Base-by-base conservation (phyloP, 148 eudicot species). In the Selenicereus undatus region DNA sequence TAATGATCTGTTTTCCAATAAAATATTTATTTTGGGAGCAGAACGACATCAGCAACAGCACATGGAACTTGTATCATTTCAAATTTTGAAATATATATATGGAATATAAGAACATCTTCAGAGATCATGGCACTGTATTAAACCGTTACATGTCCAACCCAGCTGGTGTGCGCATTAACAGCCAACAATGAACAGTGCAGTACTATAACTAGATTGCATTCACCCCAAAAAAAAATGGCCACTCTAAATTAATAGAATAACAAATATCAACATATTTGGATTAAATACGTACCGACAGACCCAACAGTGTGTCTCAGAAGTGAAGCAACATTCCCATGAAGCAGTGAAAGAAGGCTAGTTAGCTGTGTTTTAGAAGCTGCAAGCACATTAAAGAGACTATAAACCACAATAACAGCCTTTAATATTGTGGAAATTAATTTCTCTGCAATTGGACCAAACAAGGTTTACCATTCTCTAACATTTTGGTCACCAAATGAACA, bases 301-400 rank as follows among this genome's bases (percentile, higher is more conserved):
- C 99, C 99, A 77, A 94, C 97, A 84, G 84, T 87, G 78, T 97
- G 98, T 76, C 92, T 84, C 84, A 97, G 90, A 87, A 97, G 99
- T 73, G 93, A 71, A 86, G 98, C 96, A 81, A 92, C 97, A 85
- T 92, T 92, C 76, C 99, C 99, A 83, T 89, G 97, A 66, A 97
- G 91, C 65, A 90, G 84, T 36, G 98, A 89, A 77, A 97, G 88
- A 80, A 97, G 89, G 76, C 90, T 86, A 74, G 92, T 88, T 73
- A 94, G 81, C 86, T 94, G 99, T 43, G 87, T 86, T 87, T 94
- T 97, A 54, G 98, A 87, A 78, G 99, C 99, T 97, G 93, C 79
- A 89, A 84, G 17, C 17, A 35, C 18, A 77, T 75, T 13, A 64
- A 52, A 52, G 76, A 65, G 6, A 54, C 54, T n/a, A 32, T 65